Evolutionary conservation across 129 eudicot genomes (phyloP).

Genomic region (Helianthus tuberosus): DNA sequence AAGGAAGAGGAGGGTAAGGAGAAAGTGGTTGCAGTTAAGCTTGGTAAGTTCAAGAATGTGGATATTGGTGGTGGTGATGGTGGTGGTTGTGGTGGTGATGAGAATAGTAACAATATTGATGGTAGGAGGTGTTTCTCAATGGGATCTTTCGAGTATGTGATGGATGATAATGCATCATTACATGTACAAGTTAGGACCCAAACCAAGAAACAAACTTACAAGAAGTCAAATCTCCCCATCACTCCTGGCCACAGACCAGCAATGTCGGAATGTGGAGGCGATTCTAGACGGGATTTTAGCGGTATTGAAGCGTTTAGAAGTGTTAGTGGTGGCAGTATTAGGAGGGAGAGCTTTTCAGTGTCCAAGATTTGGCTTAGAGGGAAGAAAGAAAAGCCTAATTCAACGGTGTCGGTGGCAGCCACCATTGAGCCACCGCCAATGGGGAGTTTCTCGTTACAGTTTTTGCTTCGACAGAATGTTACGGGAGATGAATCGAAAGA

Average conservation of each 20-base stretch:
- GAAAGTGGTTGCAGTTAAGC: constrained; percentile 35
- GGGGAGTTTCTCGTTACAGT: constrained; percentile 58
- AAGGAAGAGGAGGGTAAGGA: constrained; percentile 52
- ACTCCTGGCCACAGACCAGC: constrained; percentile 57
- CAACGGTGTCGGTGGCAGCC: constrained; percentile 14
- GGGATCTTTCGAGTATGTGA: constrained; percentile 89
- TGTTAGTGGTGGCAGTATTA: constrained; percentile 28
- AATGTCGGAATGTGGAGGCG: constrained; percentile 76
- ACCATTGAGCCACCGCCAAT: constrained; percentile 37
- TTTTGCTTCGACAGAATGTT: constrained; percentile 41
- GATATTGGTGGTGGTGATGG: constrained; percentile 42
- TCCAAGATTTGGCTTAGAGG: not conserved
- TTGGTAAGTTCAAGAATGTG: constrained; percentile 63
- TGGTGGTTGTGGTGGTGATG: constrained; percentile 18
- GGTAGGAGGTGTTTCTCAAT: constrained; percentile 84
- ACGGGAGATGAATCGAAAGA: constrained; percentile 33
- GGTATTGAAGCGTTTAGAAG: constrained; percentile 54
- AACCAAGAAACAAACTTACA: constrained; percentile 49
- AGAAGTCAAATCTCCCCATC: constrained; percentile 45
- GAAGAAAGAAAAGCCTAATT: constrained; percentile 47
- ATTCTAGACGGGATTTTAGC: constrained; percentile 70
- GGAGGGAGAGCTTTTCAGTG: constrained; percentile 31
- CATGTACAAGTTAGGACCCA: constrained; percentile 72
- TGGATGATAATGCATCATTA: constrained; percentile 67
- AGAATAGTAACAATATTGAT: constrained; percentile 43